phyloP scores from a whole-genome alignment of 2,329 filamentous ascomycete species.

The Fusarium odoratissimum region DNA sequence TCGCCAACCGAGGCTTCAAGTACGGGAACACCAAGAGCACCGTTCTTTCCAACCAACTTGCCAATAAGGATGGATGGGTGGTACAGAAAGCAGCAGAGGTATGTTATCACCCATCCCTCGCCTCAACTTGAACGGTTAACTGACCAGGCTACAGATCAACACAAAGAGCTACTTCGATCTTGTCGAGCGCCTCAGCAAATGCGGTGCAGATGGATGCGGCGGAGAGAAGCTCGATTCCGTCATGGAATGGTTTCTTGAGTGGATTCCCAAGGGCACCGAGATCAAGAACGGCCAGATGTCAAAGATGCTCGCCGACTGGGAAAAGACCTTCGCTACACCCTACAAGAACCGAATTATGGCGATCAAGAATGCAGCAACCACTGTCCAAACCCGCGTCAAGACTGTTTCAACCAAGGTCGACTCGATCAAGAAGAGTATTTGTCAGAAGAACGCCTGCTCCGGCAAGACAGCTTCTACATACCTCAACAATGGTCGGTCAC shows the following conservation, averaged over 20 bases:
- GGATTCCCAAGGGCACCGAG: conserved; percentile 12
- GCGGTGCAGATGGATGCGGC: background rate
- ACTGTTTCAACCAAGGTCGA: conserved; percentile 8
- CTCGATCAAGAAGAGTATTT: conserved; percentile 4
- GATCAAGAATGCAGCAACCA: conserved; percentile 6
- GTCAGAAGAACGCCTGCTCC: conserved; percentile 21
- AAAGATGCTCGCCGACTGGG: conserved; percentile 15
- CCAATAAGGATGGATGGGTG: conserved; percentile 28
- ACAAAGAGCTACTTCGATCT: conserved; percentile 5
- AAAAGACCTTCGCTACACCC: conserved; percentile 9
- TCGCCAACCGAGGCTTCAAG: conserved; percentile 1
- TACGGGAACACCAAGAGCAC: conserved; percentile 9
- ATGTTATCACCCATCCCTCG: accelerated
- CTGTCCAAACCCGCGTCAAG: conserved; percentile 7
- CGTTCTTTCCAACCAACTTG: conserved; percentile 13
- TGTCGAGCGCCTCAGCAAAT: background rate
- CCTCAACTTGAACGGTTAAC: accelerated
- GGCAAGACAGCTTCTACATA: conserved; percentile 25
- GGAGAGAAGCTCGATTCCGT: background rate
- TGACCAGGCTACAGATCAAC: conserved; percentile 9
- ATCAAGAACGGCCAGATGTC: conserved; percentile 22
- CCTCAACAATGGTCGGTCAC: conserved; percentile 16
- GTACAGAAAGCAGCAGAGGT: conserved; percentile 25
- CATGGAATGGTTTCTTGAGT: conserved; percentile 17
- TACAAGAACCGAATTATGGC: conserved; percentile 24